Evolutionary conservation across 441 rosid genomes (phyloP), one percentile per base, ranked within the genome.

Genomic region (Gossypium aridum): DNA sequence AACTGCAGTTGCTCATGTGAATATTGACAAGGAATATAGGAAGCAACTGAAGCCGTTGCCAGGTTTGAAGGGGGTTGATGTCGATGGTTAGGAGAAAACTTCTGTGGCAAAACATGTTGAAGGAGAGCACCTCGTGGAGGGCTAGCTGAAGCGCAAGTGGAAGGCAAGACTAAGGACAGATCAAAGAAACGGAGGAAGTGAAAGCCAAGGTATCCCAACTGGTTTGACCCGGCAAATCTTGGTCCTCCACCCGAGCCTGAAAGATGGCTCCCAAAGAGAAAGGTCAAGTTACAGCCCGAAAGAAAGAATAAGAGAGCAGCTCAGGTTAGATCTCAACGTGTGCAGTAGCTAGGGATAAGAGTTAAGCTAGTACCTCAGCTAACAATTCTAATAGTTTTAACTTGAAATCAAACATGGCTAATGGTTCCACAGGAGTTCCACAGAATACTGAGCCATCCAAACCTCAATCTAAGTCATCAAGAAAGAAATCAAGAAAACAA

Each of bases 231-330:
- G 0, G 91, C 94, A 0, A 91, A 96, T 86, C 98, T 97, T 0
- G 98, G 99, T 64, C 95, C 98, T 69, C 97, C 92, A 49, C 98
- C 98, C 0, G 97, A 96, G 76, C 98, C 97, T 7, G 99, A 93
- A 78, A 87, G 98, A 81, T 92, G 97, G 99, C 97, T 96, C 20
- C 98, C 98, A 2, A 91, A 82, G 90, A 89, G 99, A 95, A 77
- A 88, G 98, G 82, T 93, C 99, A 1, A 95, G 94, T 84, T 93
- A 87, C 84, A 87, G 89, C 79, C 98, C 98, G 64, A 93, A 91
- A 84, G 98, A 80, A 92, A 89, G 85, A 97, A 96, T 71, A 92
- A 93, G 90, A 85, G 96, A 79, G 95, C 97, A 26, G 97, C 95
- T 77, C 95, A 92, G 75, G 89, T 96, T 13, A 90, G 99, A 49